Conservation (phyloP, 2,329 filamentous ascomycete genomes). For the Colletotrichum sp. region DNA sequence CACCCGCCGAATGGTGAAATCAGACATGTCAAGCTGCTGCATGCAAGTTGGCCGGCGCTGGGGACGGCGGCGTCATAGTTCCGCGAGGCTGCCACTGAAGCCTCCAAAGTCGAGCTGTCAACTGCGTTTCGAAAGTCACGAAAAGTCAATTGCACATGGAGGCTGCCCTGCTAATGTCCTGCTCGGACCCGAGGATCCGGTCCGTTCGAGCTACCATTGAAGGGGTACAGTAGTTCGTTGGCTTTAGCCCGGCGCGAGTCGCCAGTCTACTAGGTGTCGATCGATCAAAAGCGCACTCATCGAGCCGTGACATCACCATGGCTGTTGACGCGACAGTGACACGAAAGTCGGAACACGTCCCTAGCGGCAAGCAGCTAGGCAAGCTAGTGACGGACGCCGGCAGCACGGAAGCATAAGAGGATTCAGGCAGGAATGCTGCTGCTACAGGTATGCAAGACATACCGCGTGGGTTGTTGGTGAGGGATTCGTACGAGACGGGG, state of each 20-base stretch:
- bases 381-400: neutral
- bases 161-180: neutral
- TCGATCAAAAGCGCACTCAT: neutral
- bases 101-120: neutral
- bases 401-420: neutral
- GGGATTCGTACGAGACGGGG: neutral
- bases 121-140: neutral
- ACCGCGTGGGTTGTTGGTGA: neutral
- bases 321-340: neutral
- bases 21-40: neutral
- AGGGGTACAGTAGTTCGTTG: neutral
- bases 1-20: neutral
- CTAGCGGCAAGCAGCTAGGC: neutral
- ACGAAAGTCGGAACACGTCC: neutral
- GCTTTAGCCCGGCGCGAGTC: neutral
- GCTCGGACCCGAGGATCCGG: neutral
- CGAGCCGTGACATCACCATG: slow-evolving; percentile 8
- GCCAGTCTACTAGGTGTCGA: neutral
- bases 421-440: neutral
- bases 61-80: neutral
- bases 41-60: neutral
- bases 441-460: neutral
- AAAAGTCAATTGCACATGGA: neutral
- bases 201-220: neutral
- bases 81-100: neutral